phyloP scores from a whole-genome alignment of 805 yeast species.

The Wickerhamia fluorescens region DNA sequence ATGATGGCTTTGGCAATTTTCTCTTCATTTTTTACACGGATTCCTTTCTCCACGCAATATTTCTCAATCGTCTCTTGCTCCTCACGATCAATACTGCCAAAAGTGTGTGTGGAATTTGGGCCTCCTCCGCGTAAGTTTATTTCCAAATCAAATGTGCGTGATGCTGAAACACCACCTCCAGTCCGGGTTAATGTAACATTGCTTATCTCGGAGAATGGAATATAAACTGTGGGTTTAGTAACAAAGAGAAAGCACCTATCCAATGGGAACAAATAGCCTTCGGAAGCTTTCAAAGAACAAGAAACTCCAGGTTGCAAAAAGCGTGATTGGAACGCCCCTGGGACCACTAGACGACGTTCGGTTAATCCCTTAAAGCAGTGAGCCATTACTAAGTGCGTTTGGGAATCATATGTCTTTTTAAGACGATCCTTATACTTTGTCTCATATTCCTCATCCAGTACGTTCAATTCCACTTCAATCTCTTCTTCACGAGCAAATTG shows the following conservation, averaged over 20 bases:
- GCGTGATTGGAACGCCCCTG: constrained; percentile 73
- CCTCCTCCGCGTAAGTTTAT: constrained; percentile 56
- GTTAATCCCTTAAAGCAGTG: constrained; percentile 88
- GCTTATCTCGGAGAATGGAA: constrained; percentile 77
- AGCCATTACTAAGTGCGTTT: constrained; percentile 79
- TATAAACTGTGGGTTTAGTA: constrained; percentile 89
- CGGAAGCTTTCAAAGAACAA: constrained; percentile 91
- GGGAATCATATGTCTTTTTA: constrained; percentile 71
- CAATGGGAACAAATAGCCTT: constrained; percentile 88
- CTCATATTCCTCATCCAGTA: constrained; percentile 76
- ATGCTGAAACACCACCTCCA: constrained; percentile 64
- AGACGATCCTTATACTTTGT: constrained; percentile 67
- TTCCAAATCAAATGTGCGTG: constrained; percentile 91
- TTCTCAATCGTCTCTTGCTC: constrained; percentile 78
- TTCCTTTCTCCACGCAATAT: constrained; percentile 68
- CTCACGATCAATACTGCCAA: constrained; percentile 83
- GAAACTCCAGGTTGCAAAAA: constrained; percentile 80
- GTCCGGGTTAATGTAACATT: constrained; percentile 81
- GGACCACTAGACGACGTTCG: constrained; percentile 75
- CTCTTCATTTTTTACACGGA: constrained; percentile 82
- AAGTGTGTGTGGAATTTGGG: constrained; percentile 47
- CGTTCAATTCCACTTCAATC: constrained; percentile 79
- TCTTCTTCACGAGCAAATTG: constrained; percentile 90
- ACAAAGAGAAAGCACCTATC: constrained; percentile 87
- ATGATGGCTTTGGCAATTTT: constrained; percentile 78